Percentiles rank a stretch among this genome's conserved stretches.
Conservation (phyloP, 2,329 filamentous ascomycete genomes). For the Cladophialophora carrionii region DNA sequence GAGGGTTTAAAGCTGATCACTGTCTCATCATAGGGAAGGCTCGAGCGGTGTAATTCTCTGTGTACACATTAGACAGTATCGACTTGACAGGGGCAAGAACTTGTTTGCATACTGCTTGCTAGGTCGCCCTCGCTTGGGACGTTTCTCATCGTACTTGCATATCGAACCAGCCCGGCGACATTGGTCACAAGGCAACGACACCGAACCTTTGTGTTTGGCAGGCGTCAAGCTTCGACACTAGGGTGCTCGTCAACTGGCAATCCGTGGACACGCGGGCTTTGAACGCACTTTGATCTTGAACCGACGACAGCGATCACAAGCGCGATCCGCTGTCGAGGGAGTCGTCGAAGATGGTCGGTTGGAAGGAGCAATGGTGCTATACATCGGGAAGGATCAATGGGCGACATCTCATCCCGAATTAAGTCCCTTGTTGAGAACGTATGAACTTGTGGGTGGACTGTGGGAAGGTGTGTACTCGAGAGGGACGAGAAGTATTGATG, state of each 20-base stretch:
- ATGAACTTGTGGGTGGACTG: too few species aligned
- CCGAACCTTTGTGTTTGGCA: background rate
- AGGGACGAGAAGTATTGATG: too few species aligned
- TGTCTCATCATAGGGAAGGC: conserved; percentile 1
- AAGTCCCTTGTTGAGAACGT: background rate
- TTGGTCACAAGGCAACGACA: conserved; percentile 2
- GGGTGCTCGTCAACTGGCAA: background rate
- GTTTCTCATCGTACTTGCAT: conserved; percentile 17
- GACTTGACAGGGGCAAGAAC: background rate
- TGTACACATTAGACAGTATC: background rate
- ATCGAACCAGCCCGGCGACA: conserved; percentile 8
- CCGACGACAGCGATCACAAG: conserved; percentile 21
- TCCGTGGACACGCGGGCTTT: background rate
- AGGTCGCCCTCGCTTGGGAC: conserved; percentile 17
- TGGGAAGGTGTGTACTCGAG: too few species aligned
- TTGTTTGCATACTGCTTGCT: conserved; percentile 5
- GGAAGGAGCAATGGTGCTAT: background rate
- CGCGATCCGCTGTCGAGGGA: background rate
- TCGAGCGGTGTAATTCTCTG: background rate
- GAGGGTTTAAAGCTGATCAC: background rate
- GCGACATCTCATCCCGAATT: background rate
- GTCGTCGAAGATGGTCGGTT: background rate
- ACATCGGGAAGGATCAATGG: background rate
- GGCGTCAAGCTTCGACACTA: conserved; percentile 9
- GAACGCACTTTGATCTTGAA: conserved; percentile 20